Conservation (phyloP, 352 stramenopile species). For the Sclerospora graminicola region DNA sequence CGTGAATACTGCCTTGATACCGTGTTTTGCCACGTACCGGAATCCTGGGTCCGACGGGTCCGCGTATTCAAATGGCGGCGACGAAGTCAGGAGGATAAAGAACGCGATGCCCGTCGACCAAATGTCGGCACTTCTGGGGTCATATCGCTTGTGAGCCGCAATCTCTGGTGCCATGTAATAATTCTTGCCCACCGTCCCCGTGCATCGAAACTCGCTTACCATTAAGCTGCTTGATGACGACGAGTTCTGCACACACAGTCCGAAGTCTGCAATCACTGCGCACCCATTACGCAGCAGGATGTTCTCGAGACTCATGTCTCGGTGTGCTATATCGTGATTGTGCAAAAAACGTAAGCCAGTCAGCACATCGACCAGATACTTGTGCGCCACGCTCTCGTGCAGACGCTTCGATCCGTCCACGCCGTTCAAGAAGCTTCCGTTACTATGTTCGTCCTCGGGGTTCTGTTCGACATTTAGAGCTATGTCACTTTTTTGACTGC, state of each 20-base stretch:
- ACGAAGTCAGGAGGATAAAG: slow-evolving; percentile 91
- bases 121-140: slow-evolving; percentile 89
- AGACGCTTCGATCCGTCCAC: slow-evolving; percentile 23
- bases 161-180: slow-evolving; percentile 98
- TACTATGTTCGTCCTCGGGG: slow-evolving; percentile 1
- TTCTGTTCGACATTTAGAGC: background rate
- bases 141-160: slow-evolving; percentile 69
- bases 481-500: background rate
- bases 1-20: slow-evolving; percentile 61
- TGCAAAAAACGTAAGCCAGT: slow-evolving; percentile 56
- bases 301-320: slow-evolving; percentile 97
- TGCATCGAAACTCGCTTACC: slow-evolving; percentile 27
- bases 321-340: slow-evolving; percentile 72
- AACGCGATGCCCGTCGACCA: slow-evolving; percentile 90
- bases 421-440: slow-evolving; percentile 10
- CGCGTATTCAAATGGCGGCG: slow-evolving; percentile 87
- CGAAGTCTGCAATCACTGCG: slow-evolving; percentile 63
- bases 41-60: slow-evolving; percentile 80
- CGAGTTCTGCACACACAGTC: slow-evolving; percentile 46
- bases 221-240: background rate
- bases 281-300: slow-evolving; percentile 77
- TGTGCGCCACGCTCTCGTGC: slow-evolving; percentile 32
- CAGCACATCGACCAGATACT: slow-evolving; percentile 63
- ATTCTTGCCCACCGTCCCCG: slow-evolving; percentile 83
- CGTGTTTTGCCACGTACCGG: slow-evolving; percentile 69